Evolutionary conservation across 2,329 filamentous ascomycete species (phyloP).

Genomic region (Colletotrichum tamarilloi): DNA sequence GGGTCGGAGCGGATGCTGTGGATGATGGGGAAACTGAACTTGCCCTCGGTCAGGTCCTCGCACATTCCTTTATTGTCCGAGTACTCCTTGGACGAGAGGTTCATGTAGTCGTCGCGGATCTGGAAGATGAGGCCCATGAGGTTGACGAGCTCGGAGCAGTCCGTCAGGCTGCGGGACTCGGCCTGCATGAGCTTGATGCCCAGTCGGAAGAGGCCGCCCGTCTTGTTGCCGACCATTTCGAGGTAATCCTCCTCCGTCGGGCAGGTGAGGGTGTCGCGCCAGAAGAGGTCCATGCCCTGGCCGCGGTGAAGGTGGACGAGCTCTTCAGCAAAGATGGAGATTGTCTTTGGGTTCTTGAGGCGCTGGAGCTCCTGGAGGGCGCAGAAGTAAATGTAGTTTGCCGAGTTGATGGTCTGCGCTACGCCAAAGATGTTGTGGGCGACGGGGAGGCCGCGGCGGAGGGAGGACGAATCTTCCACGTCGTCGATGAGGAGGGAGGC

Average conservation of each 20-base stretch:
- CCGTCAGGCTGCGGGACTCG: conserved; percentile 66
- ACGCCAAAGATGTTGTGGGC: conserved; percentile 87
- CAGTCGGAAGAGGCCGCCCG: conserved; percentile 85
- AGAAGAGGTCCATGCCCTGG: conserved; percentile 92
- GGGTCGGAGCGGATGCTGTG: conserved; percentile 87
- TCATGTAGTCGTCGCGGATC: conserved; percentile 94
- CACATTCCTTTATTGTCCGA: conserved; percentile 91
- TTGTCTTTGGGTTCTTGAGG: conserved; percentile 73
- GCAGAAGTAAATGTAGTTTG: conserved; percentile 89
- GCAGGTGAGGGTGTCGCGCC: conserved; percentile 86
- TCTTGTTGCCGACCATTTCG: conserved; percentile 95
- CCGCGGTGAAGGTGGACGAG: conserved; percentile 86
- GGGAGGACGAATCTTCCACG: conserved; percentile 82
- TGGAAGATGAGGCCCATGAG: conserved; percentile 88
- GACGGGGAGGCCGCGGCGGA: conserved; percentile 83
- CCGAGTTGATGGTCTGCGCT: conserved; percentile 89
- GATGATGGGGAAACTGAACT: conserved; percentile 96
- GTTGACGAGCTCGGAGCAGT: conserved; percentile 88
- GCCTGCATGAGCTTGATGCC: conserved; percentile 91
- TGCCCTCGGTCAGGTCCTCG: conserved; percentile 95
- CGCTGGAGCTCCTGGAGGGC: conserved; percentile 80
- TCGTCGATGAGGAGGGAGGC: conserved; percentile 87
- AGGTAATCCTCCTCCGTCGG: conserved; percentile 90
- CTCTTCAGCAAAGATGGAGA: conserved; percentile 83
- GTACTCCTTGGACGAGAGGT: conserved; percentile 81